Evolutionary conservation across 345 rosid genomes (phyloP).

Genomic region (Eucalyptus virginea): DNA sequence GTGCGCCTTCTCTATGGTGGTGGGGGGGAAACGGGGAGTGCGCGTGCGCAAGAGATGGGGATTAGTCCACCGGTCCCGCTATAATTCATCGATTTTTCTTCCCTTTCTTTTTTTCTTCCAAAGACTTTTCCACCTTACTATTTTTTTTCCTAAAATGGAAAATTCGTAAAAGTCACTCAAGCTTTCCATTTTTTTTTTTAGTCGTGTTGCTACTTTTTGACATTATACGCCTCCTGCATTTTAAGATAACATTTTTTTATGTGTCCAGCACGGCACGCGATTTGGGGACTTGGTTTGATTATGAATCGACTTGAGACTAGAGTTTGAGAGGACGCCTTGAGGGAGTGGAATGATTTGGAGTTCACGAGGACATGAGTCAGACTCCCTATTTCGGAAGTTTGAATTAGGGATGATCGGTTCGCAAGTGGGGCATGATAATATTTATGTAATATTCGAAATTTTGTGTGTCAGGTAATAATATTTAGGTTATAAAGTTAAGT

Average conservation of each 20-base stretch:
- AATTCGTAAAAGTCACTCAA: not conserved
- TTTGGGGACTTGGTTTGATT: too few species aligned
- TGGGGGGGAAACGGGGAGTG: not conserved
- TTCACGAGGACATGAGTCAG: accelerated
- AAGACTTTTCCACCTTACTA: not conserved
- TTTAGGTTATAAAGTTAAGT: not conserved
- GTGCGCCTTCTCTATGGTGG: not conserved
- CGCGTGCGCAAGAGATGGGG: not conserved
- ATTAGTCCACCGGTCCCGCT: not conserved
- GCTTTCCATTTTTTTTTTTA: not conserved
- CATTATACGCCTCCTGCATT: not conserved
- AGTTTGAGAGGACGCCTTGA: not conserved
- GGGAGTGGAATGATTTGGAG: not conserved
- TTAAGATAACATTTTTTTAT: not conserved
- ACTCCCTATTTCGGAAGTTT: not conserved
- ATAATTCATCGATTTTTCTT: not conserved
- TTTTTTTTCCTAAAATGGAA: not conserved
- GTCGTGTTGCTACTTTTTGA: not conserved
- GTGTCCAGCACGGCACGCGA: accelerated
- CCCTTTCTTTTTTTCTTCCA: too few species aligned
- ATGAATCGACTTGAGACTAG: not conserved
- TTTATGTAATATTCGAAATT: not conserved
- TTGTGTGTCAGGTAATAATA: not conserved
- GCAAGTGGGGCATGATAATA: accelerated
- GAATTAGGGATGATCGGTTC: too few species aligned